These are phyloP conservation scores for Phaffomyces opuntiae DNA, from an alignment of 805 yeast species.

Conservation along the genomic window DNA sequence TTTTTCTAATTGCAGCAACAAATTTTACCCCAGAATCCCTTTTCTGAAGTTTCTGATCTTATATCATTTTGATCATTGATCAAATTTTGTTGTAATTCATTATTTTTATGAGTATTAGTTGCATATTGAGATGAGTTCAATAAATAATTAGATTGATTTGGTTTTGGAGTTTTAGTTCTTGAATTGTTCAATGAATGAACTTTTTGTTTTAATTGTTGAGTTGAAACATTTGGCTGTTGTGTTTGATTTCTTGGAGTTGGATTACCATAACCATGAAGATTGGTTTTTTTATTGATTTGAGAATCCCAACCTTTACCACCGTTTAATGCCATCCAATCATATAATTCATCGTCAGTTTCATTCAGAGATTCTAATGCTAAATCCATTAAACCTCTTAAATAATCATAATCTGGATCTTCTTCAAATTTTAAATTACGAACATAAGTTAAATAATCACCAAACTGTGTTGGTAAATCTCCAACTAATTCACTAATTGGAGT, in stretches of 20 bases:
- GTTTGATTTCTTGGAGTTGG: constrained; percentile 56
- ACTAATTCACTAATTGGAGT: constrained; percentile 84
- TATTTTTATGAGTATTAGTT: constrained; percentile 17
- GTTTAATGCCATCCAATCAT: constrained; percentile 97
- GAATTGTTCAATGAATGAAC: constrained; percentile 24
- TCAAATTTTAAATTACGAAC: constrained; percentile 89
- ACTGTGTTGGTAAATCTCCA: constrained; percentile 67
- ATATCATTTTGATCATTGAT: constrained; percentile 19
- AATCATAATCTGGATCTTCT: constrained; percentile 91
- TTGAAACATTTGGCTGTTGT: constrained; percentile 6
- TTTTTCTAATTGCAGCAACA: constrained; percentile 19
- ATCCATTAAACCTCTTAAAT: constrained; percentile 69
- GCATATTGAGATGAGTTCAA: constrained; percentile 23
- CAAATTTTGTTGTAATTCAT: constrained; percentile 21
- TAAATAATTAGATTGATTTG: constrained; percentile 18
- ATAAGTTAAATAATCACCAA: constrained; percentile 83
- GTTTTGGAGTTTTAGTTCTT: constrained; percentile 22
- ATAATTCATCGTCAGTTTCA: constrained; percentile 76
- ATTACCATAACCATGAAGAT: constrained; percentile 92
- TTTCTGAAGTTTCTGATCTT: constrained; percentile 15
- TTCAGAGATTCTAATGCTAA: constrained; percentile 69
- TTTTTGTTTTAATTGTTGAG: constrained; percentile 20
- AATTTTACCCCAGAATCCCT: constrained; percentile 21
- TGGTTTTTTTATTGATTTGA: constrained; percentile 82
- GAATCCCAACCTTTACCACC: constrained; percentile 97